Evolutionary conservation across 495 filamentous ascomycete species (phyloP), one percentile per base, ranked within the genome.

Genomic region (Haplographium delicatum): DNA sequence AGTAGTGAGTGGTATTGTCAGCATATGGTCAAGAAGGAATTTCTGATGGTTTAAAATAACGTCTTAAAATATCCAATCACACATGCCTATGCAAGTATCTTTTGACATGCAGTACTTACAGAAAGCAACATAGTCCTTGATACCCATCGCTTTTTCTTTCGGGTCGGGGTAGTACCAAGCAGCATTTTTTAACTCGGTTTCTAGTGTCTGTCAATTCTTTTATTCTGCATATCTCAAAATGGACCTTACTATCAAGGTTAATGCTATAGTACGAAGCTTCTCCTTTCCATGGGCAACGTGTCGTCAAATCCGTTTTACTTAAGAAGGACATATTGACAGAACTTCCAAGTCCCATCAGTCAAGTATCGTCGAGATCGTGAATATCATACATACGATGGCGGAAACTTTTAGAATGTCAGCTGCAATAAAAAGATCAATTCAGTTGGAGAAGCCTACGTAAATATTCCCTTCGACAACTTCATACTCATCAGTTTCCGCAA

Each of bases 381-480:
- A 27, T 7, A 34, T 20, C 31, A 23, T 24, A 49, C 47, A 24
- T 46, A 64, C 62, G 64, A 64, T 30, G 56, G 53, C 11, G 66
- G 64, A 48, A 68, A 71, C 60, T 65, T 30, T 11, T 11, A 39
- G 16, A 4, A 20, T 38, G 25, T 56, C 31, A 44, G 16, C 18
- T 4, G 20, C 5, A 22, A 20, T 4, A 35, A 38, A 24, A 52
- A 25, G 57, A 43, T 15, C 35, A 16, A 27, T 7, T n/a, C n/a
- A n/a, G n/a, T n/a, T 10, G n/a, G 5, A 24, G 23, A 9, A 6
- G 22, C 67, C 45, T 64, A 84, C 83, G 57, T 89, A 88, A 56
- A 88, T 71, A 62, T 87, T 89, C 45, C 82, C 83, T 61, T 88
- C 85, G 11, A 88, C 82, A 4, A 75, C 67, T 62, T 83, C 78